Conservation (phyloP, 805 yeast genomes). For the Candida broadrunensis region DNA sequence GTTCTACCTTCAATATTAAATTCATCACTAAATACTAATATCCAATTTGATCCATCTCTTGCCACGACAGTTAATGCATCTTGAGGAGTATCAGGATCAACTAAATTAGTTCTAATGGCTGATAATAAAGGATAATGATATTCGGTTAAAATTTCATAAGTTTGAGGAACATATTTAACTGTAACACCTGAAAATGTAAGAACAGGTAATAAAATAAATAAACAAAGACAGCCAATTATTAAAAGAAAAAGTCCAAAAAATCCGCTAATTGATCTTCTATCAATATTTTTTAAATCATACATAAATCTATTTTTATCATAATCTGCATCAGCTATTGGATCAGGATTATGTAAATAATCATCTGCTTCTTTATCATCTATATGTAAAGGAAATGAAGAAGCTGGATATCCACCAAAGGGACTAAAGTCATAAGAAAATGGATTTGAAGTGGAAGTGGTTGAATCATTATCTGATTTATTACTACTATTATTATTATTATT, state of each 20-base stretch:
- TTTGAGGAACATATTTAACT: slow-evolving; percentile 18
- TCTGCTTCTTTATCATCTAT: slow-evolving; percentile 94
- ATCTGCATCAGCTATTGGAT: slow-evolving; percentile 87
- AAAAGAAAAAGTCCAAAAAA: slow-evolving; percentile 56
- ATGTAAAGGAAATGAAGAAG: slow-evolving; percentile 82
- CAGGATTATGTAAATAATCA: slow-evolving; percentile 94
- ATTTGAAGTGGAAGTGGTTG: slow-evolving; percentile 10
- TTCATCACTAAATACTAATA: slow-evolving; percentile 39
- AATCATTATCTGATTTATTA: neutral
- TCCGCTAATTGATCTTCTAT: slow-evolving; percentile 59
- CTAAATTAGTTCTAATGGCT: slow-evolving; percentile 32
- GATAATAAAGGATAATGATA: slow-evolving; percentile 35
- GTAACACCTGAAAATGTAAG: slow-evolving; percentile 77
- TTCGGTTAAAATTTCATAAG: slow-evolving; percentile 47
- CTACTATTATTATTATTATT: neutral
- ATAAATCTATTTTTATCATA: slow-evolving; percentile 68
- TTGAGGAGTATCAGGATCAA: slow-evolving; percentile 42
- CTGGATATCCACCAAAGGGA: slow-evolving; percentile 99
- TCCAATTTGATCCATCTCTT: slow-evolving; percentile 31
- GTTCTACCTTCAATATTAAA: slow-evolving; percentile 43
- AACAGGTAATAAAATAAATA: slow-evolving; percentile 80
- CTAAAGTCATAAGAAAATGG: slow-evolving; percentile 51
- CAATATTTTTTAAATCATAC: slow-evolving; percentile 65
- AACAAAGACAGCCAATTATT: slow-evolving; percentile 54
- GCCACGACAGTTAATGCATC: slow-evolving; percentile 20